Evolutionary conservation across 176 grass and related monocot genomes (phyloP), one percentile per base, ranked within the genome.

Genomic region (Paspalum vaginatum): DNA sequence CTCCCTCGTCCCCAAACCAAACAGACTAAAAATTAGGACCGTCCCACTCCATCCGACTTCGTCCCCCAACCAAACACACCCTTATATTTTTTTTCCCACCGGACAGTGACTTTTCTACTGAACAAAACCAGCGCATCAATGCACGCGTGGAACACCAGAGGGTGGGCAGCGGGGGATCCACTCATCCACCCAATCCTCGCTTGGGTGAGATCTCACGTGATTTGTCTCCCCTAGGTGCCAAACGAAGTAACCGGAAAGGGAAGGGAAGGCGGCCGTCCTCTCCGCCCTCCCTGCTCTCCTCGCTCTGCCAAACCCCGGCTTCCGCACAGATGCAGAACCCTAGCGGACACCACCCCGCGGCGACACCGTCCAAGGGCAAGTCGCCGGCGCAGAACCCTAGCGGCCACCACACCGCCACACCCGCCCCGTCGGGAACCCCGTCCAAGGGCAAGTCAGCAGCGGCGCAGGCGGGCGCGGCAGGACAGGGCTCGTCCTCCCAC

Each of bases 401-500:
- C 76, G 70, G 49, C 26, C 26, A 73, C 70, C 48, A 54, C 70
- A 52, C 79, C 3, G 38, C 32, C 25, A 32, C 11, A 43, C 56
- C 76, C 22, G 9, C 55, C 47, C 70, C 60, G 9, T 26, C 41
- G 41, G 83, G 47, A 7, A 42, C 77, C 32, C 51, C 78, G 40
- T 70, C 87, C 48, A 84, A 88, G 81, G 78, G 43, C 22, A 84
- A 84, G 45, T 79, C 81, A 32, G 68, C 80, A 22, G 22, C 82
- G 32, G 22, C 82, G 40, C 83, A 76, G 25, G 79, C 82, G 43
- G 21, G 51, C 67, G 66, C 48, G 2, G 46, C 62, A 57, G 81
- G 76, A 22, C 87, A 80, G 70, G 70, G 26, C 39, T 82, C 85
- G 22, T 78, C 74, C 61, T 68, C 78, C 59, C 58, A 85, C 65